A percentile compares a stretch with the other conserved stretches of the same genome.
phyloP scores from a whole-genome alignment of 352 stramenopile genomes.

The Phytophthora podocarpi region DNA sequence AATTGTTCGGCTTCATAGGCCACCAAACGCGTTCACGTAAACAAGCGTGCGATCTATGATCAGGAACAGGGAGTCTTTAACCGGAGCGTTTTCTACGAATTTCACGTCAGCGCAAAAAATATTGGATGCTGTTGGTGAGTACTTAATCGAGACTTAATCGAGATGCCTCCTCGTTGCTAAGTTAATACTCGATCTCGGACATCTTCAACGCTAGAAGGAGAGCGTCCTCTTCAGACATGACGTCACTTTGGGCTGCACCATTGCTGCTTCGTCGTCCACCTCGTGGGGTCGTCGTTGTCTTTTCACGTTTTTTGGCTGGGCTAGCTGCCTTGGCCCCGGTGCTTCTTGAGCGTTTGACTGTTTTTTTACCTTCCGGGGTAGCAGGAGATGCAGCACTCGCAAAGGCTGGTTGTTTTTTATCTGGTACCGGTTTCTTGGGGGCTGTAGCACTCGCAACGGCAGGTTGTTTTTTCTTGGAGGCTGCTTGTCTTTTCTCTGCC shows the following conservation, averaged over 20 bases:
- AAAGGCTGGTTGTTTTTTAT: constrained; percentile 8
- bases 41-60: too few relatives aligned
- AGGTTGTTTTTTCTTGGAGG: not conserved
- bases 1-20: too few relatives aligned
- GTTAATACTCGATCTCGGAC: constrained; percentile 50
- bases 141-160: too few relatives aligned
- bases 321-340: constrained; percentile 6
- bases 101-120: too few relatives aligned
- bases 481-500: not conserved
- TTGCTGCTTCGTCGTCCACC: constrained; percentile 16
- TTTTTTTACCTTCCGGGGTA: constrained; percentile 15
- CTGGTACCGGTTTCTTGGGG: not conserved
- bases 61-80: too few relatives aligned
- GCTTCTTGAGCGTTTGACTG: constrained; percentile 20
- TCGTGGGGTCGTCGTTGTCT: constrained; percentile 7
- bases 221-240: constrained; percentile 42
- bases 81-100: too few relatives aligned
- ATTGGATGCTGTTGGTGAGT: too few relatives aligned
- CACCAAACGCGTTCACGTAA: too few relatives aligned
- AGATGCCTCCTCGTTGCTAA: constrained; percentile 14
- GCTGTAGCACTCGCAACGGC: not conserved
- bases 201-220: constrained; percentile 44
- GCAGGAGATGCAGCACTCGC: constrained; percentile 4
- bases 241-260: constrained; percentile 10
- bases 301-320: constrained; percentile 29